A percentile compares a stretch with the other conserved stretches of the same genome.
These are phyloP conservation scores for Aspergillus hiratsukae DNA, from an alignment of 2,329 filamentous ascomycete species.

Conservation along the genomic window DNA sequence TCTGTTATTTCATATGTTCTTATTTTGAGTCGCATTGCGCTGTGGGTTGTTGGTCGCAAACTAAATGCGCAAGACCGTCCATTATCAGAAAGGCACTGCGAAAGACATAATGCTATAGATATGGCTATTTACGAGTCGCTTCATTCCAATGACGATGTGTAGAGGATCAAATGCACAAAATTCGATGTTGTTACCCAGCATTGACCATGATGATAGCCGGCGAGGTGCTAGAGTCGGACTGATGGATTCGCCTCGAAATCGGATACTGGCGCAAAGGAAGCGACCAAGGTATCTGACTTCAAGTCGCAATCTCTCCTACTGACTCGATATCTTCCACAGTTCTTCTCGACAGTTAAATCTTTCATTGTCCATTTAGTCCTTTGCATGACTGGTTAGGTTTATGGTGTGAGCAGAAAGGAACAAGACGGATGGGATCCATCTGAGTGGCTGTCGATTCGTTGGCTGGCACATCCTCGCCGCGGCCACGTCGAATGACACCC, in stretches of 20 bases:
- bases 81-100: not conserved
- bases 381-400: not conserved
- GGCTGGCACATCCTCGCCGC: constrained; percentile 21
- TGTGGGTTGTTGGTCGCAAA: not conserved
- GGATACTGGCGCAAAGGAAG: not conserved
- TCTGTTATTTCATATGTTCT: not conserved
- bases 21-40: constrained; percentile 5
- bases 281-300: not conserved
- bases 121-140: not conserved
- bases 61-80: constrained; percentile 2
- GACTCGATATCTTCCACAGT: not conserved
- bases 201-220: not conserved
- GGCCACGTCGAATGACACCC: constrained; percentile 30
- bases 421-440: not conserved
- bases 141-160: not conserved
- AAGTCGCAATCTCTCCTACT: not conserved
- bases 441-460: constrained; percentile 18
- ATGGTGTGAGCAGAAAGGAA: not conserved
- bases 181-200: not conserved
- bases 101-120: not conserved
- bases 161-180: not conserved
- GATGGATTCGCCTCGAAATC: not conserved
- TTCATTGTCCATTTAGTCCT: not conserved
- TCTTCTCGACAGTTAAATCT: not conserved
- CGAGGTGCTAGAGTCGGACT: not conserved